Conservation (phyloP, 2,329 filamentous ascomycete genomes). For the Albifimbria verrucaria region DNA sequence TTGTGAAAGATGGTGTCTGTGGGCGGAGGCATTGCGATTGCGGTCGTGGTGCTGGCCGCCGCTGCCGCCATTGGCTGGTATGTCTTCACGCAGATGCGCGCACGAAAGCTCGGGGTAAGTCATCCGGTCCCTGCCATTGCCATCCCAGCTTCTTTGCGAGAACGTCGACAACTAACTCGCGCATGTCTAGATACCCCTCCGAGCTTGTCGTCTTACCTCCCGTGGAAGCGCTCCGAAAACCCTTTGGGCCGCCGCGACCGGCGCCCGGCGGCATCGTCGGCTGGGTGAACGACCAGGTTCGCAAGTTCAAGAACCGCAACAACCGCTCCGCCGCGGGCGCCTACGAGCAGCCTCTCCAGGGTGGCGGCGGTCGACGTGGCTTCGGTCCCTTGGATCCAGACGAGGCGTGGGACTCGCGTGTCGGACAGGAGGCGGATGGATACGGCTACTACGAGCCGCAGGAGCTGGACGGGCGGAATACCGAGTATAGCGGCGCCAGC, state of each 20-base stretch:
- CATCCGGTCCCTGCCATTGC: neutral
- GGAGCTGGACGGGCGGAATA: conserved; percentile 54
- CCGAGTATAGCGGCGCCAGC: conserved; percentile 29
- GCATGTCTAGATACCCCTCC: too few relatives aligned
- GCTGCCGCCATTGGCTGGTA: conserved; percentile 62
- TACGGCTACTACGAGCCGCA: conserved; percentile 76
- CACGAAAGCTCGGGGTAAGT: conserved; percentile 66
- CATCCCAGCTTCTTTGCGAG: neutral
- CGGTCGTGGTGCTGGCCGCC: conserved; percentile 62
- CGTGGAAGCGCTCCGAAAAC: conserved; percentile 55
- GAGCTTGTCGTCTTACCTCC: conserved; percentile 64
- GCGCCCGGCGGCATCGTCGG: conserved; percentile 62
- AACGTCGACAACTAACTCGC: neutral
- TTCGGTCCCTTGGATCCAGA: conserved; percentile 74
- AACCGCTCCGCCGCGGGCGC: conserved; percentile 65
- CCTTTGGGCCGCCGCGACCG: conserved; percentile 50
- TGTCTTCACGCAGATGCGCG: conserved; percentile 68
- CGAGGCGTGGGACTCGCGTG: conserved; percentile 80
- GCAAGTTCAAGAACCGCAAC: conserved; percentile 61
- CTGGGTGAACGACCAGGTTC: conserved; percentile 69
- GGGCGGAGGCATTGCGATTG: conserved; percentile 68
- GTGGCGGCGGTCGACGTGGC: conserved; percentile 44
- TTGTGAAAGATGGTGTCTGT: conserved; percentile 57
- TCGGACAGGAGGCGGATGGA: conserved; percentile 68
- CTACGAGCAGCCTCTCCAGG: conserved; percentile 60